These are phyloP conservation scores for Coffea eugenioides DNA, from an alignment of 257 asterid species.

Conservation along the genomic window DNA sequence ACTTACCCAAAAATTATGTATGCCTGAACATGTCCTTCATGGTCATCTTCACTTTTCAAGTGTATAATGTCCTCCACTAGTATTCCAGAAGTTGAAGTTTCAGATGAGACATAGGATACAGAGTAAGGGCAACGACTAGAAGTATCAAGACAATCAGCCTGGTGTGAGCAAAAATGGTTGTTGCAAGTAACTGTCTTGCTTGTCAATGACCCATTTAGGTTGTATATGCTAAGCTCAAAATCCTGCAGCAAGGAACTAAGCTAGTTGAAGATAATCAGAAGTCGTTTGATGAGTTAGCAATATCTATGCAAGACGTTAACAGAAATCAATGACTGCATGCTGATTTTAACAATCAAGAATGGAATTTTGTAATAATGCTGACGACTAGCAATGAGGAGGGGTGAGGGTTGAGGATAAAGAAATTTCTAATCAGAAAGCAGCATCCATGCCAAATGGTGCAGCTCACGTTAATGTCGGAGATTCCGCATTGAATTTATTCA, in stretches of 20 bases:
- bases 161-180: slow-evolving; percentile 53
- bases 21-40: slow-evolving; percentile 47
- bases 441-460: neutral
- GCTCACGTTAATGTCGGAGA: neutral
- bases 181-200: slow-evolving; percentile 70
- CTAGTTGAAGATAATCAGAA: slow-evolving; percentile 10
- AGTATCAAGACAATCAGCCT: slow-evolving; percentile 39
- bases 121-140: slow-evolving; percentile 66
- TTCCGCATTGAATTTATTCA: neutral
- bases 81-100: slow-evolving; percentile 89
- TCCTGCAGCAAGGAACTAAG: slow-evolving; percentile 42
- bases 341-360: slow-evolving; percentile 1
- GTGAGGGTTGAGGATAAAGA: neutral
- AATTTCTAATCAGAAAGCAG: neutral
- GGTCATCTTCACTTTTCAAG: slow-evolving; percentile 44
- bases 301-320: neutral
- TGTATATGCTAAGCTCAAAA: slow-evolving; percentile 71
- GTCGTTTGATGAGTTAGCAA: neutral
- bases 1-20: slow-evolving; percentile 80
- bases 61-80: slow-evolving; percentile 77
- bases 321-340: neutral
- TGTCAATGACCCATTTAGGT: slow-evolving; percentile 58
- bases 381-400: neutral
- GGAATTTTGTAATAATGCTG: neutral
- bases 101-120: slow-evolving; percentile 73